These are phyloP conservation scores for Reutealis trisperma DNA, from an alignment of 345 rosid species.

Conservation along the genomic window DNA sequence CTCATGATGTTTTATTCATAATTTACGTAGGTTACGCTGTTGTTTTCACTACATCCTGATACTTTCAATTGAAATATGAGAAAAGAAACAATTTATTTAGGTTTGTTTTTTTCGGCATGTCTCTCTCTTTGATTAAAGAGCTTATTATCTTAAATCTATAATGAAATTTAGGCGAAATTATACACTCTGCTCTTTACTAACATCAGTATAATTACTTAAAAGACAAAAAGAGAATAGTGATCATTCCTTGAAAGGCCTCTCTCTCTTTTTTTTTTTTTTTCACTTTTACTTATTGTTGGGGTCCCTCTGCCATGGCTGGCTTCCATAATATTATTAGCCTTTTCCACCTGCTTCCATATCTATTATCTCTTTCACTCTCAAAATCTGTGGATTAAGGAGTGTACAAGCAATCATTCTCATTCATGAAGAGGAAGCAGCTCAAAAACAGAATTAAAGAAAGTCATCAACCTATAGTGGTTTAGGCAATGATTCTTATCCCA, in stretches of 20 bases:
- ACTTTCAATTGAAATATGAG: neutral
- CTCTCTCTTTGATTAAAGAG: neutral
- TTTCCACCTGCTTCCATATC: neutral
- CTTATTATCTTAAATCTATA: neutral
- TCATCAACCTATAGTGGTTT: constrained; percentile 22
- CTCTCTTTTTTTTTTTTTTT: constrained; percentile 14
- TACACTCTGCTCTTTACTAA: constrained; percentile 17
- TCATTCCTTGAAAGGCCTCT: constrained; percentile 13
- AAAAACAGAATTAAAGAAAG: neutral
- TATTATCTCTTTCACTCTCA: neutral
- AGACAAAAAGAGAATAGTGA: constrained; percentile 18
- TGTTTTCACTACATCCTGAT: neutral
- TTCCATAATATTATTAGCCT: constrained; percentile 15
- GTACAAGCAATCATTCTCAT: constrained; percentile 30
- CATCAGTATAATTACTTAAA: constrained; percentile 19
- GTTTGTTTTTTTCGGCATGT: neutral
- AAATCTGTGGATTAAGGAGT: constrained; percentile 6
- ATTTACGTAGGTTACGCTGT: neutral
- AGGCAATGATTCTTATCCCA: constrained; percentile 40
- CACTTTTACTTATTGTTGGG: constrained; percentile 27
- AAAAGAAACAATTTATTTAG: neutral
- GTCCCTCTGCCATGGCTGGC: constrained; percentile 21
- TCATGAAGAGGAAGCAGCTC: constrained; percentile 22
- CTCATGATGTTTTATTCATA: neutral
- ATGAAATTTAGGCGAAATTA: constrained; percentile 23